Evolutionary conservation across 2,329 filamentous ascomycete genomes (phyloP).

Genomic region (Tolypocladium pustulatum): DNA sequence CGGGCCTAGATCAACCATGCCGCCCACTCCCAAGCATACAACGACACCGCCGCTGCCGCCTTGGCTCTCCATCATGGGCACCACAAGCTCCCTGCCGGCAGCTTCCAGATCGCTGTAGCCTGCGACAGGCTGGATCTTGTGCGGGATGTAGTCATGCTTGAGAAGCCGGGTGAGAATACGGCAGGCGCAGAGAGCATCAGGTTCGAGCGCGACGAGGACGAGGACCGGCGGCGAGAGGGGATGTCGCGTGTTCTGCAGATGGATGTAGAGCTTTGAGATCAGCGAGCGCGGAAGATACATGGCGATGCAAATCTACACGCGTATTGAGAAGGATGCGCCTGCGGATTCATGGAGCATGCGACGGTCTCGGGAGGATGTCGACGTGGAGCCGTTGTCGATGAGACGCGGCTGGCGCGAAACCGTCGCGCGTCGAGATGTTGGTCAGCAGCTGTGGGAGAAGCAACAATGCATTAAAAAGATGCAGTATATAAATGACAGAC

Average conservation of each 20-base stretch:
- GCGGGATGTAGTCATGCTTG: constrained; percentile 93
- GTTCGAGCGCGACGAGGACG: constrained; percentile 85
- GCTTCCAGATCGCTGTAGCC: constrained; percentile 84
- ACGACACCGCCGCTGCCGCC: constrained; percentile 84
- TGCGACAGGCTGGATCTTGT: constrained; percentile 91
- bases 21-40: constrained; percentile 85
- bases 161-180: constrained; percentile 88
- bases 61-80: constrained; percentile 74
- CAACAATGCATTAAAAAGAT: neutral
- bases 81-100: constrained; percentile 67
- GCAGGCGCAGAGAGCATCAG: constrained; percentile 90
- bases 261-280: constrained; percentile 82
- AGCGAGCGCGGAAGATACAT: constrained; percentile 95
- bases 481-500: neutral
- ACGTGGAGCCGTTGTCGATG: constrained; percentile 1
- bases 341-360: constrained; percentile 12
- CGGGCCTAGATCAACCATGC: constrained; percentile 76
- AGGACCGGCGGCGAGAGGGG: constrained; percentile 86
- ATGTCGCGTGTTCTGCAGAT: constrained; percentile 78
- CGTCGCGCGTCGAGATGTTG: constrained; percentile 1
- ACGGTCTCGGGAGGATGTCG: neutral
- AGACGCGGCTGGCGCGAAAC: constrained; percentile 6
- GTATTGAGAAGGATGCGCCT: constrained; percentile 11
- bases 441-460: neutral
- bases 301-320: constrained; percentile 18